These are phyloP conservation scores for Neonectria sp. DNA, from an alignment of 2,329 filamentous ascomycete genomes.

Conservation along the genomic window DNA sequence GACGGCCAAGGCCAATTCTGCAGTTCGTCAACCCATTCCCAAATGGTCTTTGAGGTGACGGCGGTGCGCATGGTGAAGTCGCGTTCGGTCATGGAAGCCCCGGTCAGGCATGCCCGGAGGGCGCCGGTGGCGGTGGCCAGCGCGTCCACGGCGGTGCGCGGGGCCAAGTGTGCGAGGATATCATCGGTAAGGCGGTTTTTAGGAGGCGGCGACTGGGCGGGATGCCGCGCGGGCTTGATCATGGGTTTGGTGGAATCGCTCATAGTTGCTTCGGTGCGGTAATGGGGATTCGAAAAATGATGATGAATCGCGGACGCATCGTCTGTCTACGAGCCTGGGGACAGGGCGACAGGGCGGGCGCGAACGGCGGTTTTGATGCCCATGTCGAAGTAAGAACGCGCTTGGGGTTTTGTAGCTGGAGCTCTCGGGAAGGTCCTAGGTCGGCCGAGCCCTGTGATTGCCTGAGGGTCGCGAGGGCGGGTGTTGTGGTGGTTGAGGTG, in stretches of 20 bases:
- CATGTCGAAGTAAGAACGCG: slow-evolving; percentile 47
- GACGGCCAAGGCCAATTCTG: slow-evolving; percentile 71
- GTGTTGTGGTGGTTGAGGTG: slow-evolving; percentile 25
- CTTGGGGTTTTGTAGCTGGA: slow-evolving; percentile 33
- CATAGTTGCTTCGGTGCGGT: slow-evolving; percentile 49
- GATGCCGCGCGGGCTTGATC: slow-evolving; percentile 53
- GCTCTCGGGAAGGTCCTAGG: slow-evolving; percentile 17
- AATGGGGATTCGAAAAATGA: slow-evolving; percentile 36
- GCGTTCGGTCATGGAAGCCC: slow-evolving; percentile 75
- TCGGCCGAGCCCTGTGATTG: slow-evolving; percentile 14
- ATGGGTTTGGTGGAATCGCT: slow-evolving; percentile 51
- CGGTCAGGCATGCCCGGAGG: slow-evolving; percentile 72
- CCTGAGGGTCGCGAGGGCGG: slow-evolving; percentile 25
- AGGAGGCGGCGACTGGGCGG: slow-evolving; percentile 60
- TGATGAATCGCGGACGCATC: slow-evolving; percentile 45
- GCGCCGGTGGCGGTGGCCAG: slow-evolving; percentile 68
- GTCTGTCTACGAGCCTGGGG: slow-evolving; percentile 48
- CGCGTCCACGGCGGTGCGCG: slow-evolving; percentile 72
- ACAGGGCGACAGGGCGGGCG: slow-evolving; percentile 43
- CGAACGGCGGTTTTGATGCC: slow-evolving; percentile 44
- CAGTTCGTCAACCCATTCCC: slow-evolving; percentile 83
- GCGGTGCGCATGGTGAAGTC: slow-evolving; percentile 81
- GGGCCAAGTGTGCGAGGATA: slow-evolving; percentile 73
- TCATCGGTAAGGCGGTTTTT: slow-evolving; percentile 67
- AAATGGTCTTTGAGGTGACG: slow-evolving; percentile 78